Base-by-base conservation (phyloP, 371 early-diverging fungal species). In the Apophysomyces elegans region DNA sequence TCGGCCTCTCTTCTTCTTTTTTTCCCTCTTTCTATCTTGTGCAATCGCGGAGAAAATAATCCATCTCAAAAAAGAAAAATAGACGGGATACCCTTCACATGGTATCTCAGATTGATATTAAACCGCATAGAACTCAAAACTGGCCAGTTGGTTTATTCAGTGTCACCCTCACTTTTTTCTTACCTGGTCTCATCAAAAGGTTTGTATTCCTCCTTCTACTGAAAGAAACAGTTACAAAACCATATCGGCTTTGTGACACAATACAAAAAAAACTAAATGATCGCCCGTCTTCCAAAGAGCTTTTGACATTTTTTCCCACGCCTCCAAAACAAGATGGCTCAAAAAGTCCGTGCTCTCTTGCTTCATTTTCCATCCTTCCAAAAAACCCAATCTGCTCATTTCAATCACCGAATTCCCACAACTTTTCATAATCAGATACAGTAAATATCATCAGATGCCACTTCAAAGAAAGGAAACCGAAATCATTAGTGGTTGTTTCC, bases 301-400 rank as follows among this genome's bases (percentile, higher is more conserved):
- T 50, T 50, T 50, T 50, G 54, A 50, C 54, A 26, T 16, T 50
- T 50, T 50, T 50, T 50, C 54, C 54, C 54, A 50, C 54, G 54
- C 54, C n/a, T 50, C 54, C 11, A 21, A 9, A 50, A 4, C 16
- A 7, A 50, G 32, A 26, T 26, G 32, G 32, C 21, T 26, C 4
- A n/a, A 21, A 50, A 50, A 50, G 54, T 50, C 54, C 54, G 54
- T 50, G 54, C 54, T 16, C 54, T 50, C 0, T 21, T 21, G 21
- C 21, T 50, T 16, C 16, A 50, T 26, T 26, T 26, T 26, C 32
- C 32, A 26, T 2, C 32, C 32, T 26, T 26, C 32, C 32, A 26
- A 26, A 26, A 26, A 26, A 26, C 32, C 3, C 32, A 50, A 32
- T 21, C 1, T 18, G 26, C 1, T 2, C 21, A 18, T n/a, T 50